Conservation (phyloP, 768 basidiomycete genomes). For the Porphyrellus cyaneotinctus region DNA sequence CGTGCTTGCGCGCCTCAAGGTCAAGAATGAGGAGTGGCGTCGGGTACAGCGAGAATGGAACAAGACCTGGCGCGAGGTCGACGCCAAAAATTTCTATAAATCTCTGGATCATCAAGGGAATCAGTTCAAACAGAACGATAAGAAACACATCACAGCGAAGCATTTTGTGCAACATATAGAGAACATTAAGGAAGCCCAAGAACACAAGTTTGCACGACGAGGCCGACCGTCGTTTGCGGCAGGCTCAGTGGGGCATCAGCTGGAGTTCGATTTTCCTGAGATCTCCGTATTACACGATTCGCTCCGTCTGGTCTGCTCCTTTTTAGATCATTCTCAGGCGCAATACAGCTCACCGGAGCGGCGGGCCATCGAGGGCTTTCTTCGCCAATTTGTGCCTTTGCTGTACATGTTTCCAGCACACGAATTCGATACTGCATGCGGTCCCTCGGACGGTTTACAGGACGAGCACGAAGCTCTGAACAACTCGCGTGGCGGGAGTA, state of each 20-base stretch:
- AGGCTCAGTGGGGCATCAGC: constrained; percentile 61
- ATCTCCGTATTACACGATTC: constrained; percentile 80
- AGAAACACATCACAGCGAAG: constrained; percentile 85
- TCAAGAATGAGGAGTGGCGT: constrained; percentile 97
- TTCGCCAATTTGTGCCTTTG: constrained; percentile 78
- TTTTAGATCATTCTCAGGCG: constrained; percentile 81
- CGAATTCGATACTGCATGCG: constrained; percentile 63
- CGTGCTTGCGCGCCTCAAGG: constrained; percentile 81
- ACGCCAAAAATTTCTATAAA: constrained; percentile 98
- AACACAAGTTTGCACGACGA: constrained; percentile 31
- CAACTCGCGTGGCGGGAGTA: constrained; percentile 34
- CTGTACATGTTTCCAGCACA: constrained; percentile 68
- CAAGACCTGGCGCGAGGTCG: constrained; percentile 93
- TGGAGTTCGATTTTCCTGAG: constrained; percentile 76
- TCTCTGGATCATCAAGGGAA: constrained; percentile 95
- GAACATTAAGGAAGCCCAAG: constrained; percentile 56
- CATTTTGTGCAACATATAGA: constrained; percentile 81
- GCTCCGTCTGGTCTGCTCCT: constrained; percentile 85
- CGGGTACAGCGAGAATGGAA: constrained; percentile 93
- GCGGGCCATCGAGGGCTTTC: constrained; percentile 77
- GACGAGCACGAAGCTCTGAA: constrained; percentile 30
- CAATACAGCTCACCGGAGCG: constrained; percentile 76
- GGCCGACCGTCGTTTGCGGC: constrained; percentile 36
- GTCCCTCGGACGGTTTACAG: constrained; percentile 48
- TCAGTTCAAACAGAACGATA: constrained; percentile 93